Evolutionary conservation across 2,329 filamentous ascomycete species (phyloP).

Genomic region (Pseudogymnoascus sp.): DNA sequence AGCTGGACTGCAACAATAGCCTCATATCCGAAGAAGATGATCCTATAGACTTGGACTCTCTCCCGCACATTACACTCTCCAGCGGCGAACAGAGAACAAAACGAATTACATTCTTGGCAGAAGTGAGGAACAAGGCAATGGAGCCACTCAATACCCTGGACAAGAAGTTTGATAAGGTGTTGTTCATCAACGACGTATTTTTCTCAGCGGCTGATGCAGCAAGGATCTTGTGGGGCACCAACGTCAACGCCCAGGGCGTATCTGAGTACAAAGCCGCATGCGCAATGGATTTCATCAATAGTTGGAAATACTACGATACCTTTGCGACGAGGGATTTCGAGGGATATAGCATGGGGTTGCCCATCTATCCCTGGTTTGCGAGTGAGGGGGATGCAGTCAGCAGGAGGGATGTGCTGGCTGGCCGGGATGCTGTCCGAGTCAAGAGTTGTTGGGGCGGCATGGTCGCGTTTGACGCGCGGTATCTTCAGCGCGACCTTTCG

Average conservation of each 20-base stretch:
- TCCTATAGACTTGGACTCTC: slow-evolving; percentile 41
- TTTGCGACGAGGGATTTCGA: slow-evolving; percentile 63
- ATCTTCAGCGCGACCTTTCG: slow-evolving; percentile 40
- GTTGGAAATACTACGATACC: slow-evolving; percentile 64
- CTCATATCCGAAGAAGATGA: slow-evolving; percentile 52
- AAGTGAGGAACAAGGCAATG: slow-evolving; percentile 63
- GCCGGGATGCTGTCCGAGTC: slow-evolving; percentile 58
- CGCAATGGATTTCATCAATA: slow-evolving; percentile 60
- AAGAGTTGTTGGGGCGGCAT: slow-evolving; percentile 73
- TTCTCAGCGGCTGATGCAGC: slow-evolving; percentile 44
- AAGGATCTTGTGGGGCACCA: slow-evolving; percentile 54
- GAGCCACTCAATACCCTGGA: slow-evolving; percentile 47
- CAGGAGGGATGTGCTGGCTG: slow-evolving; percentile 53
- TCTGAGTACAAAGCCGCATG: slow-evolving; percentile 60
- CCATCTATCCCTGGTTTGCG: slow-evolving; percentile 62
- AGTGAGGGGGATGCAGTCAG: slow-evolving; percentile 43
- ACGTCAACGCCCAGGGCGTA: slow-evolving; percentile 27
- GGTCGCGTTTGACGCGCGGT: slow-evolving; percentile 55
- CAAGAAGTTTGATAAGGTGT: slow-evolving; percentile 44
- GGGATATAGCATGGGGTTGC: slow-evolving; percentile 53
- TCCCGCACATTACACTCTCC: slow-evolving; percentile 54
- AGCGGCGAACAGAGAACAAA: slow-evolving; percentile 57
- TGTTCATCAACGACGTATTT: slow-evolving; percentile 61
- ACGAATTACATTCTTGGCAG: slow-evolving; percentile 65
- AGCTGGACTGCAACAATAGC: slow-evolving; percentile 37